These are phyloP conservation scores for Geranomyces variabilis DNA, from an alignment of 192 early-diverging fungal species.

Conservation along the genomic window DNA sequence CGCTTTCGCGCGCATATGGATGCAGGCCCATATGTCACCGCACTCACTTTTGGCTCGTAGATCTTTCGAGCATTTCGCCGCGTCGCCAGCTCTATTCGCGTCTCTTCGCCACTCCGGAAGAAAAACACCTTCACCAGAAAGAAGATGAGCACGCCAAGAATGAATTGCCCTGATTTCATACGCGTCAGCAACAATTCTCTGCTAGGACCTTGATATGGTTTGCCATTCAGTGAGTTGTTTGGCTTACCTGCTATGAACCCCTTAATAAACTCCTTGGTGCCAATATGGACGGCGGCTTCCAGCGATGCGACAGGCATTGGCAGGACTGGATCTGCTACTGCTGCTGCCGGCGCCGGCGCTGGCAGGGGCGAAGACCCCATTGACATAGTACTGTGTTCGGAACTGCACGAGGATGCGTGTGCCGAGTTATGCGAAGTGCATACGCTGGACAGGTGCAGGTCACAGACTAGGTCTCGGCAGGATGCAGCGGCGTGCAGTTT, in stretches of 20 bases:
- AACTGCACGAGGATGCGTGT: no score
- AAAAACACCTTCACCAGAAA: conserved; percentile 61
- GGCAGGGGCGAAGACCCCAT: no score
- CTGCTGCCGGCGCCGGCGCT: no score
- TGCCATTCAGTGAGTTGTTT: not conserved
- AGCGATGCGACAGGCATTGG: conserved; percentile 36
- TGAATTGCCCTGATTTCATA: conserved; percentile 42
- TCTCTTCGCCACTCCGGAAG: conserved; percentile 51
- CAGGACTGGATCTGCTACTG: not conserved
- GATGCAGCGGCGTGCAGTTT: no score
- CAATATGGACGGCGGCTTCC: conserved; percentile 48
- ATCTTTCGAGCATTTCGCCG: conserved; percentile 1
- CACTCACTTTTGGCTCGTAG: conserved; percentile 45
- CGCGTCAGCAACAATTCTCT: not conserved
- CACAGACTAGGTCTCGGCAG: no score
- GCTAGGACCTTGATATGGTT: not conserved
- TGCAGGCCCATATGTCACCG: no score
- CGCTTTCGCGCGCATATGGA: no score
- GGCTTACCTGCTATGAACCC: conserved; percentile 50
- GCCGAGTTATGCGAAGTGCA: no score
- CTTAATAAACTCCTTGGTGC: conserved; percentile 53
- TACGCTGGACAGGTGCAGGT: no score
- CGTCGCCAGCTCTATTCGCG: conserved; percentile 44
- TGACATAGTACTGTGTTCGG: no score
- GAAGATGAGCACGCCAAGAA: conserved; percentile 53